Evolutionary conservation across 139 green algal genomes (phyloP).

Genomic region (Haematococcus sp.): DNA sequence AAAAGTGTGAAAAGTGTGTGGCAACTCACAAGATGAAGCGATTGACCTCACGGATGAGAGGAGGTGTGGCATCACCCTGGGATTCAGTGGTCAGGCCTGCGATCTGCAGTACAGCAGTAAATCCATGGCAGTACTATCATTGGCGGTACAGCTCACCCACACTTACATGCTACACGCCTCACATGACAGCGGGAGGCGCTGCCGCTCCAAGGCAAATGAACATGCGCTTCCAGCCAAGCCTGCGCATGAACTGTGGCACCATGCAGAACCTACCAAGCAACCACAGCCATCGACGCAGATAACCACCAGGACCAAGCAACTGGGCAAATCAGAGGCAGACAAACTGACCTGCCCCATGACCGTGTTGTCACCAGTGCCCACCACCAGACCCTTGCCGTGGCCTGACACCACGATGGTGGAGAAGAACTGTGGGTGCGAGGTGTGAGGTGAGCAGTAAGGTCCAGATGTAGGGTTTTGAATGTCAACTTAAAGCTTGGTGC

Average conservation of each 20-base stretch:
- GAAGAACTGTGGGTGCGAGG: constrained; percentile 49
- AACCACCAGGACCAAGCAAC: too few species aligned
- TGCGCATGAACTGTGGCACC: not conserved
- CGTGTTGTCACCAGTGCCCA: constrained; percentile 42
- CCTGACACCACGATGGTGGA: constrained; percentile 64
- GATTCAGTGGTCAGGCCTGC: constrained; percentile 39
- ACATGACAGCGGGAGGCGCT: too few species aligned
- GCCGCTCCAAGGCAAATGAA: too few species aligned
- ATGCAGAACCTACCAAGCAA: not conserved
- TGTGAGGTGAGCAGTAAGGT: too few species aligned
- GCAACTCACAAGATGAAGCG: constrained; percentile 33
- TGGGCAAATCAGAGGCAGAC: too few species aligned
- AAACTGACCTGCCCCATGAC: constrained; percentile 42
- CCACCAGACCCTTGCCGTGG: constrained; percentile 32
- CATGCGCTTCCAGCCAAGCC: too few species aligned
- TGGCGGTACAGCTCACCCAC: too few species aligned
- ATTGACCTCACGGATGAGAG: constrained; percentile 42
- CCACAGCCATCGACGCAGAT: too few species aligned
- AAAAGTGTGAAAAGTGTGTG: too few species aligned
- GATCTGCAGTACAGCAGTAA: constrained; percentile 15
- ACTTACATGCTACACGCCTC: not conserved
- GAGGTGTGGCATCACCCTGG: constrained; percentile 17
- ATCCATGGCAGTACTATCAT: too few species aligned
- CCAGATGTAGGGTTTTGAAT: too few species aligned
- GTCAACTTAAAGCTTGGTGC: too few species aligned